Conservation (phyloP, 441 rosid genomes). For the Pelargonium citronellum region DNA sequence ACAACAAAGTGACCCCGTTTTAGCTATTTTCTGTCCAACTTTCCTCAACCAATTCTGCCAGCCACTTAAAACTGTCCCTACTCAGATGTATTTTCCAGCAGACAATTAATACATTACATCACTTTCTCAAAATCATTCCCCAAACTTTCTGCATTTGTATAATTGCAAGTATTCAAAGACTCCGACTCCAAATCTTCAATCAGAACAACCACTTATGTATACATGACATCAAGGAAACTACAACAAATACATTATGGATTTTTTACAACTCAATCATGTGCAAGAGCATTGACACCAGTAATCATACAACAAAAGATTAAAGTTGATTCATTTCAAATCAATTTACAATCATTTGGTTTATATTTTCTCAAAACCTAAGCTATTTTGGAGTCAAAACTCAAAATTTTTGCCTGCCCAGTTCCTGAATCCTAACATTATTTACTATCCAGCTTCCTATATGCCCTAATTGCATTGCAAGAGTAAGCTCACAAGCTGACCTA, state of each 20-base stretch:
- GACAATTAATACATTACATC: slow-evolving; percentile 5
- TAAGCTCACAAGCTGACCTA: not conserved
- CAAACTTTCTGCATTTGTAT: not conserved
- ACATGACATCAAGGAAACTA: no score
- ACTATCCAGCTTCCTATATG: no score
- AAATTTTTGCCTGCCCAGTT: not conserved
- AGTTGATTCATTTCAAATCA: not conserved
- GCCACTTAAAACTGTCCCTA: slow-evolving; percentile 14
- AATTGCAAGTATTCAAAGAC: not conserved
- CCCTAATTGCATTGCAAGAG: not conserved
- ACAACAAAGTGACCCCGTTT: slow-evolving; percentile 68
- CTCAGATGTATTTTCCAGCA: not conserved
- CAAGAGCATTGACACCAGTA: not conserved
- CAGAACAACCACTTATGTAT: not conserved
- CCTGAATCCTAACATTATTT: not conserved
- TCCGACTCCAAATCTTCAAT: not conserved
- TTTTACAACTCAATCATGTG: not conserved
- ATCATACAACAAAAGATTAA: not conserved
- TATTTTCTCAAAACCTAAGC: not conserved
- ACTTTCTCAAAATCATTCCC: not conserved
- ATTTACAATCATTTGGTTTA: not conserved
- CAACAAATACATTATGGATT: no score
- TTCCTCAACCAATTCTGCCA: slow-evolving; percentile 8
- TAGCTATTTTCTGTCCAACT: slow-evolving; percentile 43
- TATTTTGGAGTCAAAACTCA: not conserved